Evolutionary conservation across 345 rosid genomes (phyloP).

Genomic region (Ailanthus altissimus): DNA sequence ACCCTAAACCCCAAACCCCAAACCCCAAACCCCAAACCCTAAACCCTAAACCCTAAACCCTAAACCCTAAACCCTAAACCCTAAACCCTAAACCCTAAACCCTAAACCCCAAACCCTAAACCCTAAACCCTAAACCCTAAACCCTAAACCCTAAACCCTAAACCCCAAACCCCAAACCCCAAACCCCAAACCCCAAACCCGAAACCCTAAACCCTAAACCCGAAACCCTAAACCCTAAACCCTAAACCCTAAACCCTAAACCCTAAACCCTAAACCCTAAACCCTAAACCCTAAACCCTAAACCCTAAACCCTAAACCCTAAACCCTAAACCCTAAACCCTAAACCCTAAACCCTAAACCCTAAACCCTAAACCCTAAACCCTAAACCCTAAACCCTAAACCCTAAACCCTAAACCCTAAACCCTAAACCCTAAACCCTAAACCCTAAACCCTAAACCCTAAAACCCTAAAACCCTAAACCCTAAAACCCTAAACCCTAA

Average conservation of each 20-base stretch:
- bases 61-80: conserved; percentile 26
- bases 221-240: too few species aligned
- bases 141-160: too few species aligned
- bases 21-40: too few species aligned
- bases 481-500: conserved; percentile 16
- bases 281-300: conserved; percentile 19
- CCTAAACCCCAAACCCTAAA: too few species aligned
- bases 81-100: conserved; percentile 29
- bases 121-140: conserved; percentile 29
- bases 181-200: too few species aligned
- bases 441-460: neutral
- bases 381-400: neutral
- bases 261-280: conserved; percentile 24
- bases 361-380: neutral
- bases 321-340: conserved; percentile 21
- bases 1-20: too few species aligned
- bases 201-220: too few species aligned
- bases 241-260: too few species aligned
- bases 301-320: conserved; percentile 20
- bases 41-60: conserved; percentile 25
- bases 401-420: neutral
- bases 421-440: neutral
- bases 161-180: too few species aligned
- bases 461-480: neutral
- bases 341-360: neutral